Percentiles rank a stretch among this genome's conserved stretches.
These are phyloP conservation scores for Sclerotinia trifoliorum DNA, from an alignment of 2,329 filamentous ascomycete species.

Conservation along the genomic window DNA sequence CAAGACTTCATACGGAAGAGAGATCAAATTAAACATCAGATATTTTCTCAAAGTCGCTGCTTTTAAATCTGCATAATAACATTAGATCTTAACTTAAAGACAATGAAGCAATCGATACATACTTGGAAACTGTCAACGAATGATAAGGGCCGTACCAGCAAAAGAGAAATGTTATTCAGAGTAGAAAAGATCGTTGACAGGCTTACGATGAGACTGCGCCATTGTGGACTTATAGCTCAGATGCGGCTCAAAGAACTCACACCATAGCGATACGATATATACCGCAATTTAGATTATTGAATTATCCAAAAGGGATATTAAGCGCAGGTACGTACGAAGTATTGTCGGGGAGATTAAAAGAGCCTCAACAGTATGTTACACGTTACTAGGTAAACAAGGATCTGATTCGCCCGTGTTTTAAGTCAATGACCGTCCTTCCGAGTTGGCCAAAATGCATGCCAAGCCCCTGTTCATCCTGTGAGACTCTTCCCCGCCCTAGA, in stretches of 20 bases:
- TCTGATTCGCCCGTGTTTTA: background rate
- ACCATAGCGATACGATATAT: background rate
- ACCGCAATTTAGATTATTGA: background rate
- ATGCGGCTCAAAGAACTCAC: background rate
- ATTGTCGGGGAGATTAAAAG: background rate
- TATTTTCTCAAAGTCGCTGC: background rate
- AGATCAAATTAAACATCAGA: slow-evolving; percentile 35
- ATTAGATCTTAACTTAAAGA: slow-evolving; percentile 1
- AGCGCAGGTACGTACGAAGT: background rate
- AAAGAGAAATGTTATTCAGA: background rate
- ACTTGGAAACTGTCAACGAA: background rate
- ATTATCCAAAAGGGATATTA: background rate
- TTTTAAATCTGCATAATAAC: background rate
- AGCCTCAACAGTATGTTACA: background rate
- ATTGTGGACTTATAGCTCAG: background rate
- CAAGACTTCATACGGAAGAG: slow-evolving; percentile 39
- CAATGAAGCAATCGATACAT: background rate
- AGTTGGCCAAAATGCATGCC: background rate
- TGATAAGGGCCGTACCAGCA: background rate
- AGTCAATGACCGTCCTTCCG: background rate
- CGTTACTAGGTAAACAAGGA: background rate
- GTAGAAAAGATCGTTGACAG: background rate
- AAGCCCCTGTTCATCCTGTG: background rate
- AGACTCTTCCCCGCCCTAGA: background rate
- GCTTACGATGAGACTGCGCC: background rate